Percentiles rank a stretch among this genome's conserved stretches.
Evolutionary conservation across 2,329 filamentous ascomycete genomes (phyloP).

Genomic region (Fusarium papillatum): DNA sequence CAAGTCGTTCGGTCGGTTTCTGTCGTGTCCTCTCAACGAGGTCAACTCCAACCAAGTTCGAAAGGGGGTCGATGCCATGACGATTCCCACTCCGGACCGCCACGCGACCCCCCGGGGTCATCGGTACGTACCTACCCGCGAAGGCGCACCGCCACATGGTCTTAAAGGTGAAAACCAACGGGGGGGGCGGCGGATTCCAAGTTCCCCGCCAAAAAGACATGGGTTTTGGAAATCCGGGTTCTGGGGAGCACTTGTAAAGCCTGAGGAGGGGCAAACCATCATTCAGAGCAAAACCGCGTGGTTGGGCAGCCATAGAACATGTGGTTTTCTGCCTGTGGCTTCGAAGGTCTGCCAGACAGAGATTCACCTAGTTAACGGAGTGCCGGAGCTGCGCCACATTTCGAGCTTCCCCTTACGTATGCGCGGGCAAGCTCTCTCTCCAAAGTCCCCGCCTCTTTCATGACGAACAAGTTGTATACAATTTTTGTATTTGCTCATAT

Average conservation of each 20-base stretch:
- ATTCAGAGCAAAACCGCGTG: slow-evolving; percentile 7
- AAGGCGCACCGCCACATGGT: slow-evolving; percentile 27
- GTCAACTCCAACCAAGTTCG: slow-evolving; percentile 16
- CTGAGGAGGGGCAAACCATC: slow-evolving; percentile 23
- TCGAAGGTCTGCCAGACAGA: background rate
- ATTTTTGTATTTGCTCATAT: background rate
- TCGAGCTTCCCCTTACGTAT: background rate
- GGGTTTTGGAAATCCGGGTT: background rate
- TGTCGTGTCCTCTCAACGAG: slow-evolving; percentile 2
- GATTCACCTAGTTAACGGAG: slow-evolving; percentile 5
- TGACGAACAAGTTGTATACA: slow-evolving; percentile 3
- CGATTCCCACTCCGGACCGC: slow-evolving; percentile 21
- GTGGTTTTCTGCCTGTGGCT: background rate
- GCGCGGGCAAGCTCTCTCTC: background rate
- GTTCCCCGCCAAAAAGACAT: slow-evolving; percentile 17
- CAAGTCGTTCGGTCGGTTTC: slow-evolving; percentile 2
- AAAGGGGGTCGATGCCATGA: slow-evolving; percentile 38
- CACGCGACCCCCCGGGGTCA: slow-evolving; percentile 10
- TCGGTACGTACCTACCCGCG: slow-evolving; percentile 22
- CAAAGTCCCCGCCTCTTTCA: background rate
- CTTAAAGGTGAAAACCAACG: slow-evolving; percentile 2
- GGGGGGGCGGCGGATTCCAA: background rate
- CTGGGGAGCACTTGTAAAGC: background rate
- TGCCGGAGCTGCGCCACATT: slow-evolving; percentile 36
- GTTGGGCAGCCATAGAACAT: slow-evolving; percentile 24